Conservation (phyloP, 805 yeast species). For the Metahyphopichia silvanorum region DNA sequence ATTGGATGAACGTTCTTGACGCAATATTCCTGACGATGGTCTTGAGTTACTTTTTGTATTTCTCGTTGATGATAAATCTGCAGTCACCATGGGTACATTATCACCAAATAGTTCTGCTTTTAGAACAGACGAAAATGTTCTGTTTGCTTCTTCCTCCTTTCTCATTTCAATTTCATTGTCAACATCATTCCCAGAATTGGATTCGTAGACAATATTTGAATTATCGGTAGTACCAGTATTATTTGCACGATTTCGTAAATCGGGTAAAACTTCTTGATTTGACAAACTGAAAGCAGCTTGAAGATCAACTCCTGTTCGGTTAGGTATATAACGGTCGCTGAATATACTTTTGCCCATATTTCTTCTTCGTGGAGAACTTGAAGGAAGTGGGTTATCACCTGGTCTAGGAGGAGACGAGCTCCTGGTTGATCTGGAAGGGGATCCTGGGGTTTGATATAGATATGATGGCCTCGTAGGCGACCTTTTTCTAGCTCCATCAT, state of each 20-base stretch:
- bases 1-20: neutral
- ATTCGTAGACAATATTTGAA: conserved; percentile 5
- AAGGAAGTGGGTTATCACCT: conserved; percentile 23
- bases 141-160: conserved; percentile 77
- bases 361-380: conserved; percentile 49
- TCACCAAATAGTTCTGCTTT: conserved; percentile 92
- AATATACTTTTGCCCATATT: conserved; percentile 48
- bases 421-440: conserved; percentile 41
- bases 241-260: conserved; percentile 18
- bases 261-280: conserved; percentile 41
- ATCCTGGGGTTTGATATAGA: conserved; percentile 35
- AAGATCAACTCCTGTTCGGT: conserved; percentile 78
- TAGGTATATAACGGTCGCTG: conserved; percentile 87
- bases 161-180: conserved; percentile 65
- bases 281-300: conserved; percentile 77
- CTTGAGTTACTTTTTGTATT: conserved; percentile 3
- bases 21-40: conserved; percentile 15
- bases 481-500: no score
- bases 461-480: conserved; percentile 3
- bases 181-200: conserved; percentile 18
- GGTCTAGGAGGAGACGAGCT: conserved; percentile 35
- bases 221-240: conserved; percentile 6
- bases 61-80: conserved; percentile 19
- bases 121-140: conserved; percentile 80
- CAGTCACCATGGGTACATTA: conserved; percentile 57